These are phyloP conservation scores for Hansfordia pulvinata DNA, from an alignment of 2,329 filamentous ascomycete species.

Conservation along the genomic window DNA sequence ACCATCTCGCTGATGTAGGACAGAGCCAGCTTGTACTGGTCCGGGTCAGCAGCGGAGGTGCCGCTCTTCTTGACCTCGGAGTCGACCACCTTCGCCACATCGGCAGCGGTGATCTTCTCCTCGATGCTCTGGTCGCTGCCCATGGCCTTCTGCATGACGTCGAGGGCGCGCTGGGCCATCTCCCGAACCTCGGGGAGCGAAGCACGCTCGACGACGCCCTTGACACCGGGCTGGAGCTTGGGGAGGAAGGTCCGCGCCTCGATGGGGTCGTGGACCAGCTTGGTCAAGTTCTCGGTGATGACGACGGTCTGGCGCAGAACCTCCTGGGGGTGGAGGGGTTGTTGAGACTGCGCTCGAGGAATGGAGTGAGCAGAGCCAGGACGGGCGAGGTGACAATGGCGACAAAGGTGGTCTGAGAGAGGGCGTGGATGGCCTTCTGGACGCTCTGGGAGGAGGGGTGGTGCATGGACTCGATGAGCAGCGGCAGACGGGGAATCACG, in stretches of 20 bases:
- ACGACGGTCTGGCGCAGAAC: conserved; percentile 91
- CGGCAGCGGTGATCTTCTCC: conserved; percentile 54
- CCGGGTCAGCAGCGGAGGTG: conserved; percentile 46
- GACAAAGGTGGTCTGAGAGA: conserved; percentile 97
- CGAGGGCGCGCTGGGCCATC: conserved; percentile 67
- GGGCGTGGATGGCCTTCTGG: conserved; percentile 90
- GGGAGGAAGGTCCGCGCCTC: conserved; percentile 92
- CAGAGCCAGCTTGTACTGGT: conserved; percentile 54
- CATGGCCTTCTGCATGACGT: conserved; percentile 92
- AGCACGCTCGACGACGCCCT: conserved; percentile 73
- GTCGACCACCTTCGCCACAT: conserved; percentile 64
- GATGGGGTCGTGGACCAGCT: conserved; percentile 88
- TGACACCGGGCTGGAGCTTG: conserved; percentile 86
- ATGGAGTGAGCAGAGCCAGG: conserved; percentile 82
- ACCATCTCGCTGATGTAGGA: conserved; percentile 74
- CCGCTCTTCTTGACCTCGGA: conserved; percentile 59
- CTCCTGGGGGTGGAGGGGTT: conserved; percentile 83
- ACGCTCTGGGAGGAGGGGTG: conserved; percentile 78
- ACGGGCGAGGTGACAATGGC: conserved; percentile 92
- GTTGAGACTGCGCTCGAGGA: conserved; percentile 88
- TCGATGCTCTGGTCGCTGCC: conserved; percentile 52
- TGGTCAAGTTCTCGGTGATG: conserved; percentile 95
- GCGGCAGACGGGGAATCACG: conserved; percentile 79
- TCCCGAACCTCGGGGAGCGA: conserved; percentile 92
- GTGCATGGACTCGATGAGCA: conserved; percentile 90